These are phyloP conservation scores for Lachnellula suecica DNA, from an alignment of 2,329 filamentous ascomycete species.

Conservation along the genomic window DNA sequence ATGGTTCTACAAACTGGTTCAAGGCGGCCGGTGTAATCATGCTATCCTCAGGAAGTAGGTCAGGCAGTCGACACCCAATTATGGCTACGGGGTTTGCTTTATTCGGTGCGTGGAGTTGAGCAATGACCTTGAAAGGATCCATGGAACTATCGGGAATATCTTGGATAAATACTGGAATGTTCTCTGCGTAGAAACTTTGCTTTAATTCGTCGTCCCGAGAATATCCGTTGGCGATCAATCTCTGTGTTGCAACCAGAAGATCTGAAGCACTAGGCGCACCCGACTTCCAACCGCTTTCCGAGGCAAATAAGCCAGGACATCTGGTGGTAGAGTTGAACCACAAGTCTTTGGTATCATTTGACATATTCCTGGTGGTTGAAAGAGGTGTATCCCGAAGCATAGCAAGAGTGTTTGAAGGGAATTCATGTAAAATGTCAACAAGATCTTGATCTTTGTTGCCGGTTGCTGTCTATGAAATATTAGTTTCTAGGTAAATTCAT, in stretches of 20 bases:
- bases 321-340: constrained; percentile 8
- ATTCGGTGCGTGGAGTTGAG: constrained; percentile 8
- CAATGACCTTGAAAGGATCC: constrained; percentile 9
- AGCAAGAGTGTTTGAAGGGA: too few relatives aligned
- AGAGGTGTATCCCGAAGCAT: too few relatives aligned
- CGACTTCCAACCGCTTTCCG: constrained; percentile 5
- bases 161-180: too few relatives aligned
- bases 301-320: constrained; percentile 2
- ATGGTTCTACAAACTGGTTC: constrained; percentile 4
- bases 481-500: too few relatives aligned
- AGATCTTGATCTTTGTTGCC: too few relatives aligned
- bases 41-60: background rate
- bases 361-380: too few relatives aligned
- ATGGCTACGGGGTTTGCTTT: background rate
- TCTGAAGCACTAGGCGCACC: background rate
- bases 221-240: background rate
- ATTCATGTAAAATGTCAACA: too few relatives aligned
- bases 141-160: too few relatives aligned
- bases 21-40: background rate
- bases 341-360: background rate
- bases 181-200: too few relatives aligned
- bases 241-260: constrained; percentile 4
- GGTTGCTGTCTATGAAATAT: too few relatives aligned
- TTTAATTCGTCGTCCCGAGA: constrained; percentile 2
- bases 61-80: constrained; percentile 2